Conservation (phyloP, 345 rosid genomes). For the Noccaea bulbosa region DNA sequence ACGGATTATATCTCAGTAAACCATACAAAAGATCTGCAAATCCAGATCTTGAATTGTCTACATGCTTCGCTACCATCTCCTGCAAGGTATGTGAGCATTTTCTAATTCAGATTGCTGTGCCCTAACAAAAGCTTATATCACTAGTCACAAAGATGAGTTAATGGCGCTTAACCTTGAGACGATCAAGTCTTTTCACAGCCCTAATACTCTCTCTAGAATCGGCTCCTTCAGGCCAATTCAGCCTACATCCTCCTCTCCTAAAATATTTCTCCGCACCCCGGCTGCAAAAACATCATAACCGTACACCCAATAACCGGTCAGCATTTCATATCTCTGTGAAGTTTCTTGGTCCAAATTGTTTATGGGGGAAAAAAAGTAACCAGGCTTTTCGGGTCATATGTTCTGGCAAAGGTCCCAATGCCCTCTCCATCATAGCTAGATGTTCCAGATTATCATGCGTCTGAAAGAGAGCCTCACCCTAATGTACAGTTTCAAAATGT, state of each 20-base stretch:
- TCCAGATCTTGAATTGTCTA: slow-evolving; percentile 50
- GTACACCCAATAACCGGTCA: slow-evolving; percentile 8
- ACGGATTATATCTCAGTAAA: slow-evolving; percentile 66
- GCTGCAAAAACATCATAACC: slow-evolving; percentile 45
- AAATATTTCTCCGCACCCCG: slow-evolving; percentile 73
- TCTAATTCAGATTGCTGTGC: slow-evolving; percentile 21
- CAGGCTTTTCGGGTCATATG: slow-evolving; percentile 61
- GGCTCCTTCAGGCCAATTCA: slow-evolving; percentile 94
- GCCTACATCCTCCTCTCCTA: slow-evolving; percentile 62
- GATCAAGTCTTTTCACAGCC: slow-evolving; percentile 79
- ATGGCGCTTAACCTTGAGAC: slow-evolving; percentile 50
- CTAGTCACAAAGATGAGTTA: not conserved
- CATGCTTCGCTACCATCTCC: slow-evolving; percentile 60
- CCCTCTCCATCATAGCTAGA: slow-evolving; percentile 85
- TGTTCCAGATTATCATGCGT: slow-evolving; percentile 89
- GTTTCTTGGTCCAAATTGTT: not conserved
- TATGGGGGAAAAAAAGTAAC: slow-evolving; percentile 39
- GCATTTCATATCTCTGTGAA: slow-evolving; percentile 8
- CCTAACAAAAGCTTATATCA: slow-evolving; percentile 2
- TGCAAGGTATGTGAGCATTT: slow-evolving; percentile 41
- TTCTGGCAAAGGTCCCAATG: slow-evolving; percentile 68
- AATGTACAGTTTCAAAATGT: slow-evolving; percentile 11
- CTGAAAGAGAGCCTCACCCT: slow-evolving; percentile 87
- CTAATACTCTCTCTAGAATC: slow-evolving; percentile 77
- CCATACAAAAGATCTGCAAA: slow-evolving; percentile 64